Percentiles rank a stretch among this genome's conserved stretches.
Evolutionary conservation across 176 grass and related monocot species (phyloP).

Genomic region (Calamus simplicifolius): DNA sequence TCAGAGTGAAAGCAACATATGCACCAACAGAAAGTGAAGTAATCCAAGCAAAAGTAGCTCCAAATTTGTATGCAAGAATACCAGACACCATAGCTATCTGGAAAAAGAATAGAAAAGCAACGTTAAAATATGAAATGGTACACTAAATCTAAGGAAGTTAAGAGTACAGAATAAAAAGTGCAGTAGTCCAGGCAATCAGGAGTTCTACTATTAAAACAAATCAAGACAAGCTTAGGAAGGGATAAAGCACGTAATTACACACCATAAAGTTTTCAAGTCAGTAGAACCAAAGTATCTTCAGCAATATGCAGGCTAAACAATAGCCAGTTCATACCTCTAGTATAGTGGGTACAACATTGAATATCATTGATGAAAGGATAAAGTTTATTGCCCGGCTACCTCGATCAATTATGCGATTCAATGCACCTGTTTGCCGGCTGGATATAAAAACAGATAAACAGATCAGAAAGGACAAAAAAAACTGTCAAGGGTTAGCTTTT

Average conservation of each 20-base stretch:
- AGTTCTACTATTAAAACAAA: no score
- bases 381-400: conserved; percentile 95
- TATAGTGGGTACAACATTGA: conserved; percentile 91
- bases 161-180: no score
- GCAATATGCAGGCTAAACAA: background rate
- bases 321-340: conserved; percentile 60
- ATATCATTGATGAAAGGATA: conserved; percentile 92
- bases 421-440: conserved; percentile 91
- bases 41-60: conserved; percentile 97
- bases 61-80: conserved; percentile 94
- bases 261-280: no score
- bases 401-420: conserved; percentile 97
- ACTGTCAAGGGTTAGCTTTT: no score
- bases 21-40: conserved; percentile 90
- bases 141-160: background rate
- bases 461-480: background rate
- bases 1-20: conserved; percentile 93
- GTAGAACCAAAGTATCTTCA: background rate
- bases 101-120: conserved; percentile 24
- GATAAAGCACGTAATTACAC: no score
- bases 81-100: conserved; percentile 94
- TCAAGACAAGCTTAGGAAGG: no score
- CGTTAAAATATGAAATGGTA: conserved; percentile 11
- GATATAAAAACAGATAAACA: conserved; percentile 36
- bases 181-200: no score